A percentile compares a stretch with the other conserved stretches of the same genome.
Conservation (phyloP, 2,329 filamentous ascomycete genomes). For the Colletotrichum scovillei region DNA sequence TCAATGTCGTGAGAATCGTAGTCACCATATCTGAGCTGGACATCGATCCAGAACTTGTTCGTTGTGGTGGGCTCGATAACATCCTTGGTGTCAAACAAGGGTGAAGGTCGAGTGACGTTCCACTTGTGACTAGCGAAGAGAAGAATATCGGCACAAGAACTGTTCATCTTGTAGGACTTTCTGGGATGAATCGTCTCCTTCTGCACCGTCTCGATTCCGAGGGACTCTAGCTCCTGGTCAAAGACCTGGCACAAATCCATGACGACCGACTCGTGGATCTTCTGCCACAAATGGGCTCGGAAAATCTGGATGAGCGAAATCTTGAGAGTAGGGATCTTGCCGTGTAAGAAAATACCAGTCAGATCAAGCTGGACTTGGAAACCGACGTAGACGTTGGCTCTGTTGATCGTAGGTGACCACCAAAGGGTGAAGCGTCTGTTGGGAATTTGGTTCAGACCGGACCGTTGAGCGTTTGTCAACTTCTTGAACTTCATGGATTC, state of each 20-base stretch:
- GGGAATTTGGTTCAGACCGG: constrained; percentile 97
- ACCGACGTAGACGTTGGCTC: constrained; percentile 98
- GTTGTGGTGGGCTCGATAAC: constrained; percentile 92
- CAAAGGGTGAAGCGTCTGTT: constrained; percentile 98
- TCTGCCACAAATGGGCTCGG: constrained; percentile 99
- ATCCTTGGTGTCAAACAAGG: constrained; percentile 96
- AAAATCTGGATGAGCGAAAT: constrained; percentile 99
- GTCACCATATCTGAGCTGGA: constrained; percentile 95
- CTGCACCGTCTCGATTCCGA: constrained; percentile 97
- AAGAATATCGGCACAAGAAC: constrained; percentile 96
- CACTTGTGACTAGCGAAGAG: constrained; percentile 98
- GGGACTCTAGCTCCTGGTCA: constrained; percentile 93
- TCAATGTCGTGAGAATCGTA: constrained; percentile 99
- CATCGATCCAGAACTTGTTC: constrained; percentile 99
- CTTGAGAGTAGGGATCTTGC: constrained; percentile 97
- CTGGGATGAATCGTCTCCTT: constrained; percentile 99
- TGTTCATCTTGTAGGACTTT: constrained; percentile 99
- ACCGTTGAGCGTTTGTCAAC: constrained; percentile 94
- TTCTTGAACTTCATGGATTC: constrained; percentile 97
- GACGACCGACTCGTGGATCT: constrained; percentile 98
- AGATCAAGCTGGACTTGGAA: constrained; percentile 99
- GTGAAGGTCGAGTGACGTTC: constrained; percentile 94
- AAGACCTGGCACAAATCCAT: constrained; percentile 99
- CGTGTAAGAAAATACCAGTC: constrained; percentile 98
- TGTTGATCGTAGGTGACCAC: constrained; percentile 96